phyloP scores from a whole-genome alignment of 1,139 yeast genomes.

The Pichia sp. region DNA sequence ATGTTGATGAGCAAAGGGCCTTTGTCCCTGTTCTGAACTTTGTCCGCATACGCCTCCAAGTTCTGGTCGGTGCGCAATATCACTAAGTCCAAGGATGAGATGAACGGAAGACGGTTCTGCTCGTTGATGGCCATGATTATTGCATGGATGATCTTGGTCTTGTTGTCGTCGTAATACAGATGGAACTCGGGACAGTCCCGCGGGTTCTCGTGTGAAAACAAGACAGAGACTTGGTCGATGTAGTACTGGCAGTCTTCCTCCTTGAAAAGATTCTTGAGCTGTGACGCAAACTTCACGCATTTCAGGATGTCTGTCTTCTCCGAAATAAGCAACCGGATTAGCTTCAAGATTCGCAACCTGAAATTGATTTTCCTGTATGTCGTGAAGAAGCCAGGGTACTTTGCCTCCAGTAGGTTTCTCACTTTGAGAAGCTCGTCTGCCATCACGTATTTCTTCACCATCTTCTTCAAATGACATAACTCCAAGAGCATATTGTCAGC shows the following conservation, averaged over 20 bases:
- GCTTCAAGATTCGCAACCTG: slow-evolving; percentile 48
- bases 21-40: slow-evolving; percentile 5
- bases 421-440: slow-evolving; percentile 22
- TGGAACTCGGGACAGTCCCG: slow-evolving; percentile 32
- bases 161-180: slow-evolving; percentile 35
- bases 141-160: slow-evolving; percentile 39
- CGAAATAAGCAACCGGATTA: slow-evolving; percentile 41
- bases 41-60: slow-evolving; percentile 21
- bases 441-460: slow-evolving; percentile 13
- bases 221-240: slow-evolving; percentile 42
- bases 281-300: slow-evolving; percentile 45
- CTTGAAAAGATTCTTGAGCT: slow-evolving; percentile 39
- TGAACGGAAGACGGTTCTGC: slow-evolving; percentile 14
- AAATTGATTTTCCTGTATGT: slow-evolving; percentile 44
- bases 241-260: slow-evolving; percentile 30
- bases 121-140: slow-evolving; percentile 38
- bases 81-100: slow-evolving; percentile 25
- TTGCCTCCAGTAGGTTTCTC: slow-evolving; percentile 17
- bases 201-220: slow-evolving; percentile 53
- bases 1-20: slow-evolving; percentile 35
- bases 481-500: slow-evolving; percentile 1
- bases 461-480: slow-evolving; percentile 12
- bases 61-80: slow-evolving; percentile 25
- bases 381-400: slow-evolving; percentile 40
- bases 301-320: slow-evolving; percentile 20